These are phyloP conservation scores for Calcarisporium arbuscula DNA, from an alignment of 2,329 filamentous ascomycete species.

Conservation along the genomic window DNA sequence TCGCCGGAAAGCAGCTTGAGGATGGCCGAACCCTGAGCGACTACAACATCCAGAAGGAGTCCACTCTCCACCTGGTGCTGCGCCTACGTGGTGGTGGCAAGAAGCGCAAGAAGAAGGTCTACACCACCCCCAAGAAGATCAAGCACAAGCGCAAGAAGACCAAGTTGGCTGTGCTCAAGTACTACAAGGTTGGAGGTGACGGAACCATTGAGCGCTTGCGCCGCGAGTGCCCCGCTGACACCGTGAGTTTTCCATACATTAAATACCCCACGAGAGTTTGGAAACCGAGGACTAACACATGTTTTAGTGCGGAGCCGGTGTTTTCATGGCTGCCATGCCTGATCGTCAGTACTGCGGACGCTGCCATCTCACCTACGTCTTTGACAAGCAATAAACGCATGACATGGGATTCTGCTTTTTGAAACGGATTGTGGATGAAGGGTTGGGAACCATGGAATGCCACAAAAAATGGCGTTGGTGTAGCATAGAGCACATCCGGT, in stretches of 20 bases:
- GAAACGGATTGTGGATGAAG: constrained; percentile 24
- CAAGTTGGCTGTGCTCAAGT: constrained; percentile 99
- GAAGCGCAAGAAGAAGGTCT: constrained; percentile 99
- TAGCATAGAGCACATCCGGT: constrained; percentile 35
- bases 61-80: constrained; percentile 94
- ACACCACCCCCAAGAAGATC: constrained; percentile 99
- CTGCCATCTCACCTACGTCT: constrained; percentile 68
- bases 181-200: constrained; percentile 99
- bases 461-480: constrained; percentile 34
- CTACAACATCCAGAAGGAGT: constrained; percentile 99
- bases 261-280: too few relatives aligned
- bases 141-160: constrained; percentile 99
- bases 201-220: constrained; percentile 99
- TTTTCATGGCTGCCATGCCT: constrained; percentile 99
- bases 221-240: constrained; percentile 91
- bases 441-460: constrained; percentile 23
- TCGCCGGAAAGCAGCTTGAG: constrained; percentile 99
- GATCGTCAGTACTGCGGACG: constrained; percentile 95
- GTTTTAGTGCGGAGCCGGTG: constrained; percentile 88
- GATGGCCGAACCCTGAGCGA: constrained; percentile 97
- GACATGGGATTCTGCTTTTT: constrained; percentile 19
- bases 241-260: constrained; percentile 56
- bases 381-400: constrained; percentile 56
- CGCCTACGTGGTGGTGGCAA: constrained; percentile 97
- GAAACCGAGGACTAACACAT: constrained; percentile 1